A percentile compares a stretch with the other conserved stretches of the same genome.
Conservation (phyloP, 345 rosid species). For the Salix exigua region DNA sequence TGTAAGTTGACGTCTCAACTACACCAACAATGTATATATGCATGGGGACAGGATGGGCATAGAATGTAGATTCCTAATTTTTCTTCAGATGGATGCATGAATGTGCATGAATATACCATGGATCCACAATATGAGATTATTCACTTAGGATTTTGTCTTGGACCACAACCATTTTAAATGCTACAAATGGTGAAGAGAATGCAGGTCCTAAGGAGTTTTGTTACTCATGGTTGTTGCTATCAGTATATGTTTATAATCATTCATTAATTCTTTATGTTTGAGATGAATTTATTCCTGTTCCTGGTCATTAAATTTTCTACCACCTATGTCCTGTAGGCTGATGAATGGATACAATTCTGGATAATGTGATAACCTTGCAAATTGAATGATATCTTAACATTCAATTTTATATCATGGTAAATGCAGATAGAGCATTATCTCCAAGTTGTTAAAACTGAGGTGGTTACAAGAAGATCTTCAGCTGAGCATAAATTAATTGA, state of each 20-base stretch:
- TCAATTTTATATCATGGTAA: not conserved
- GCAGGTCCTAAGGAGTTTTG: not conserved
- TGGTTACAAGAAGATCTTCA: conserved; percentile 42
- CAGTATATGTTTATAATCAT: not conserved
- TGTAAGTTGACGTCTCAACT: not conserved
- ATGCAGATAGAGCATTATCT: conserved; percentile 98
- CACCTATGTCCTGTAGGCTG: not conserved
- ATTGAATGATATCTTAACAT: not conserved
- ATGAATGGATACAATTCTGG: not conserved
- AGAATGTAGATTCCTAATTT: not conserved
- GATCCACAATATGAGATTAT: not conserved
- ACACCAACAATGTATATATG: not conserved
- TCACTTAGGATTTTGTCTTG: not conserved
- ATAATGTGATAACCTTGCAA: not conserved
- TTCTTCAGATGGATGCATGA: not conserved
- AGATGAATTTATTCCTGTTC: not conserved
- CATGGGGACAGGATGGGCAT: not conserved
- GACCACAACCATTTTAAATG: not conserved
- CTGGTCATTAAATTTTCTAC: not conserved
- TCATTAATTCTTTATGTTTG: not conserved
- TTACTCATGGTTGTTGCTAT: not conserved
- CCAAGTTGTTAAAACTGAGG: conserved; percentile 92
- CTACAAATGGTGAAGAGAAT: too few species aligned
- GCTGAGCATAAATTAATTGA: conserved; percentile 52
- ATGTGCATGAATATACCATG: not conserved